Evolutionary conservation across 257 asterid genomes (phyloP).

Genomic region (Penstemon eatonii): DNA sequence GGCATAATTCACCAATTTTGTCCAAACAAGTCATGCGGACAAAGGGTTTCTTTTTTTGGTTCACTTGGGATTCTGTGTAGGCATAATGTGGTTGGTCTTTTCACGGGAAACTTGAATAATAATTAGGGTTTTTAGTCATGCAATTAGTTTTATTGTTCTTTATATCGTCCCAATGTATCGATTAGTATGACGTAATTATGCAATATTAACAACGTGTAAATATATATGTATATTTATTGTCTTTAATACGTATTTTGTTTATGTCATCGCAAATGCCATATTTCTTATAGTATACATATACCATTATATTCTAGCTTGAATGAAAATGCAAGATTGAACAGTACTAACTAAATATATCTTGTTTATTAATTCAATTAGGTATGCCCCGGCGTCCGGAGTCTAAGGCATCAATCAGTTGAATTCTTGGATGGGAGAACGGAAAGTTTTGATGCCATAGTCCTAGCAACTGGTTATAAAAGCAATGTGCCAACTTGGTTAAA

Average conservation of each 20-base stretch:
- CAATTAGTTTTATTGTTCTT: not conserved
- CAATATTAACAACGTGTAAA: too few relatives aligned
- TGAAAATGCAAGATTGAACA: too few relatives aligned
- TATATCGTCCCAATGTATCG: too few relatives aligned
- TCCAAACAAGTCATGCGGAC: conserved; percentile 30
- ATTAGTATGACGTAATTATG: too few relatives aligned
- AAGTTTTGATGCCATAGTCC: conserved; percentile 55
- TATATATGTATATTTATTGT: too few relatives aligned
- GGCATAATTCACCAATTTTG: conserved; percentile 41
- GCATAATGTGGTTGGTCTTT: conserved; percentile 22
- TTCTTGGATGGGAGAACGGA: conserved; percentile 56
- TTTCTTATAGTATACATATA: too few relatives aligned
- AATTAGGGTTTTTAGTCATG: not conserved
- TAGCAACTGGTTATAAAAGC: conserved; percentile 79
- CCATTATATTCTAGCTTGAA: too few relatives aligned
- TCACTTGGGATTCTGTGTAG: not conserved
- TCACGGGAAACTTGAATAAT: conserved; percentile 9
- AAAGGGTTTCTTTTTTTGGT: conserved; percentile 23
- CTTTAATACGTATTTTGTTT: too few relatives aligned
- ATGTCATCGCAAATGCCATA: too few relatives aligned
- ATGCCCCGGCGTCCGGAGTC: conserved; percentile 50
- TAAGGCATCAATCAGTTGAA: conserved; percentile 45
- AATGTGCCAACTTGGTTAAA: conserved; percentile 72
- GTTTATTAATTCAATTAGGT: conserved; percentile 29
- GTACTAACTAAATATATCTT: too few relatives aligned